Percentiles rank a stretch among this genome's conserved stretches.
Evolutionary conservation across 139 green algal genomes (phyloP).

Genomic region (Pleodorina starrii): DNA sequence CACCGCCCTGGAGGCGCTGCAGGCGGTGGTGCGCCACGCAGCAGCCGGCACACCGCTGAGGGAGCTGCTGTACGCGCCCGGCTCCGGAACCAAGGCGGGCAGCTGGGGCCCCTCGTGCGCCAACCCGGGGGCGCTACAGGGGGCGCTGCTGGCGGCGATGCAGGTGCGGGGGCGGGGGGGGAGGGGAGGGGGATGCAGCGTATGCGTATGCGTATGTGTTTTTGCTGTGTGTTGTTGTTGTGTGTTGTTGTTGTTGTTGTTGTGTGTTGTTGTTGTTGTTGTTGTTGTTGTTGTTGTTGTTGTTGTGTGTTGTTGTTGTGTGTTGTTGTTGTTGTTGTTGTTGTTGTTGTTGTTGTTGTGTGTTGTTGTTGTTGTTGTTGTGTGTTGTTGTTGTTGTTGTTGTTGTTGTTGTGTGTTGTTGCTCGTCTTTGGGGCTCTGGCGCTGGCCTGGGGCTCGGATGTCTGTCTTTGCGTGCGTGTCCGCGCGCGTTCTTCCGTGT

Average conservation of each 20-base stretch:
- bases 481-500: no score
- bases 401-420: no score
- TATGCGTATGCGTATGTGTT: neutral
- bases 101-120: slow-evolving; percentile 53
- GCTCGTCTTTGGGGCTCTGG: no score
- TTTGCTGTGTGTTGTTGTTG: neutral
- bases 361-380: no score
- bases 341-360: no score
- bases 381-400: no score
- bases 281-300: neutral
- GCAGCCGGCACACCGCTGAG: slow-evolving; percentile 44
- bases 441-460: no score
- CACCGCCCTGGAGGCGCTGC: neutral
- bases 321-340: no score
- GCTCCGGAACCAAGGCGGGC: neutral
- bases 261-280: neutral
- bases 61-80: neutral
- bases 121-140: slow-evolving; percentile 60
- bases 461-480: no score
- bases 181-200: neutral
- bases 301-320: neutral
- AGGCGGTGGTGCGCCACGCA: neutral
- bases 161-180: neutral
- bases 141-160: slow-evolving; percentile 42
- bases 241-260: neutral